A percentile compares a stretch with the other conserved stretches of the same genome.
phyloP scores from a whole-genome alignment of 225 moss, liverwort and hornwort species.

The Sphagnum tenellum region DNA sequence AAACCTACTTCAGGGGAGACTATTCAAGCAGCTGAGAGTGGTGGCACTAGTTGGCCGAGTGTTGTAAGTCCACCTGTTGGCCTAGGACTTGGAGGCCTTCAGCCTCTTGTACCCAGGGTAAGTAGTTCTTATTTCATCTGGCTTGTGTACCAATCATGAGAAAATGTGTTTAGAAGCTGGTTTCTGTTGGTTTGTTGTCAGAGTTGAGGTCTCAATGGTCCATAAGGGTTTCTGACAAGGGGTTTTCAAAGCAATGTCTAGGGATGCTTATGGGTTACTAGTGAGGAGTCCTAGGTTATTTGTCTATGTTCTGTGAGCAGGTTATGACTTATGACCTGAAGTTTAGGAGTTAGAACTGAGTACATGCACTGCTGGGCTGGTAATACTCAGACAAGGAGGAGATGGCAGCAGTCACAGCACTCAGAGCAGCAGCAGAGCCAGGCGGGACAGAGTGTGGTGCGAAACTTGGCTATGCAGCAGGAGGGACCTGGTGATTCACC shows the following conservation, averaged over 20 bases:
- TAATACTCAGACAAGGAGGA: constrained; percentile 52
- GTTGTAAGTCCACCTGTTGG: constrained; percentile 53
- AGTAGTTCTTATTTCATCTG: constrained; percentile 10
- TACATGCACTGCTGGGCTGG: too few relatives aligned
- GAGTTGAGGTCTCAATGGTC: too few relatives aligned
- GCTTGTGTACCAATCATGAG: too few relatives aligned
- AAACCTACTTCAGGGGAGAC: constrained; percentile 11
- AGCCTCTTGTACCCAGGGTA: constrained; percentile 85
- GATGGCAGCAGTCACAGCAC: constrained; percentile 27
- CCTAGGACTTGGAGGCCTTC: constrained; percentile 83
- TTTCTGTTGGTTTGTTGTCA: too few relatives aligned
- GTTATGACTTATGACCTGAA: too few relatives aligned
- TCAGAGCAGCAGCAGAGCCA: constrained; percentile 41
- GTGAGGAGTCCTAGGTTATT: too few relatives aligned
- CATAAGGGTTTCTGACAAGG: too few relatives aligned
- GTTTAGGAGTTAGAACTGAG: too few relatives aligned
- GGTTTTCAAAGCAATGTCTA: too few relatives aligned
- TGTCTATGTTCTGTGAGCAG: too few relatives aligned
- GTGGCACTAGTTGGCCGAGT: constrained; percentile 22
- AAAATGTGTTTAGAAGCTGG: too few relatives aligned
- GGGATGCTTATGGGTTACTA: too few relatives aligned
- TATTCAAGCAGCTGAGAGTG: constrained; percentile 22
- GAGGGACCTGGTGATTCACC: constrained; percentile 29
- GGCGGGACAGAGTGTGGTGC: constrained; percentile 41
- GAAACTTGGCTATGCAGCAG: constrained; percentile 29